Base-by-base conservation (phyloP, 805 yeast genomes). In the Candida takata region DNA sequence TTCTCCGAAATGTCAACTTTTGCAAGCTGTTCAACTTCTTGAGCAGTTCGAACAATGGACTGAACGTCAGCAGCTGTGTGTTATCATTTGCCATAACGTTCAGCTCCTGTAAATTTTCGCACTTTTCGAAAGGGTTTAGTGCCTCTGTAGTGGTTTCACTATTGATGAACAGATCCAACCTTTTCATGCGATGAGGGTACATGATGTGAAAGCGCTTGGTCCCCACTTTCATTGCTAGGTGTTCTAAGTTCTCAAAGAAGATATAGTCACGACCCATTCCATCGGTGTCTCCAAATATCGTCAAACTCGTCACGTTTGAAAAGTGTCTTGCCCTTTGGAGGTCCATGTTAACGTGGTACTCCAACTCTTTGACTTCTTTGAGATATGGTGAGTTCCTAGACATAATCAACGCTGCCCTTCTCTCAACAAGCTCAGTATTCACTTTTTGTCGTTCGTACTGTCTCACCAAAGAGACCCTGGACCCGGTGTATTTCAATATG, bases 31-130 rank as follows among this genome's bases (percentile, higher is more conserved):
- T 9, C 28, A 23, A 17, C 8, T 7, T 7, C 14, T n/a, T 9
- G 14, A 31, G 10, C 8, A 31, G 21, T 10, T 20, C 14, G 15
- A 24, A 31, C 28, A 31, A 15, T 11, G 34, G 34, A 1, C 14
- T n/a, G 15, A 31, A 26, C 6, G 17, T 33, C 24, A 25, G 17
- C 18, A 33, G 30, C 9, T 33, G 29, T 18, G 35, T 25, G 15
- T 25, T 33, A 15, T 25, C 35, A 33, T 20, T 18, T 11, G 35
- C 35, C 29, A 33, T 33, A 8, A 33, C 16, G 17, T 33, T 33
- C 29, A 33, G 11, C 11, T 33, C 35, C 13, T 26, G 6, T 9
- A 33, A 13, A 18, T 18, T 26, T 12, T 4, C 7, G 14, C 29
- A 33, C 17, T 8, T 5, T n/a, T 23, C 14, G 11, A 32, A 32